Percentiles rank a stretch among this genome's conserved stretches.
Conservation (phyloP, 768 basidiomycete genomes). For the Trametes gibbosa region DNA sequence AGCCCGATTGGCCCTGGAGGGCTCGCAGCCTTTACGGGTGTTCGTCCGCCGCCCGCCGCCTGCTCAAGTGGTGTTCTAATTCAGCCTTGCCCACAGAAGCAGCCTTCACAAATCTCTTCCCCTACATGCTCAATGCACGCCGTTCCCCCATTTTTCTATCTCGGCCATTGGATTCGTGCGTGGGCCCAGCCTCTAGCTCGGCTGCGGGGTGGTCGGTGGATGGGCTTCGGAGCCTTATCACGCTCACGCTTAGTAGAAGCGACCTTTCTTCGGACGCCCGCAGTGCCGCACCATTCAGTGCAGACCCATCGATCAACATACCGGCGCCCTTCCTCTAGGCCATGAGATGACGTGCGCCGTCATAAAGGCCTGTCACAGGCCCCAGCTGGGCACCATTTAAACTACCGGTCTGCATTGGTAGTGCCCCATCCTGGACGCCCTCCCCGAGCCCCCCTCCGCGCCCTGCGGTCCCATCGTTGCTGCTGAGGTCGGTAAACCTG, state of each 20-base stretch:
- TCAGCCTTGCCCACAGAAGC: conserved; percentile 7
- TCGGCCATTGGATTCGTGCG: neutral
- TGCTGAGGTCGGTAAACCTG: neutral
- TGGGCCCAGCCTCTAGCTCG: neutral
- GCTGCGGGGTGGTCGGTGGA: neutral
- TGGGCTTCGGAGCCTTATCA: neutral
- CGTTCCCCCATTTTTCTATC: neutral
- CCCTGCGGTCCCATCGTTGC: neutral
- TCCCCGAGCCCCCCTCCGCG: neutral
- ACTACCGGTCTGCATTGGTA: neutral
- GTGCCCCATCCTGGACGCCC: neutral
- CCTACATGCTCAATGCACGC: neutral
- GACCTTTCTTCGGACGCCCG: conserved; percentile 6
- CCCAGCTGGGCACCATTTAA: neutral
- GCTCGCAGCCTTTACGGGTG: conserved; percentile 4
- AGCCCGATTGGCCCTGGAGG: conserved; percentile 4
- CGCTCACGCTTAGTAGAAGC: conserved; percentile 2
- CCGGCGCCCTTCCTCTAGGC: neutral
- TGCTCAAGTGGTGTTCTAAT: conserved; percentile 4
- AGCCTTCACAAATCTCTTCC: neutral
- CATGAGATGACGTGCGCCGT: neutral
- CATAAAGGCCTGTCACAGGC: neutral
- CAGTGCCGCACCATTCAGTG: conserved; percentile 1
- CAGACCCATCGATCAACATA: conserved; percentile 10
- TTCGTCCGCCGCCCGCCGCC: neutral